These are phyloP conservation scores for Hypoxylon fragiforme DNA, from an alignment of 495 filamentous ascomycete species.

Conservation along the genomic window DNA sequence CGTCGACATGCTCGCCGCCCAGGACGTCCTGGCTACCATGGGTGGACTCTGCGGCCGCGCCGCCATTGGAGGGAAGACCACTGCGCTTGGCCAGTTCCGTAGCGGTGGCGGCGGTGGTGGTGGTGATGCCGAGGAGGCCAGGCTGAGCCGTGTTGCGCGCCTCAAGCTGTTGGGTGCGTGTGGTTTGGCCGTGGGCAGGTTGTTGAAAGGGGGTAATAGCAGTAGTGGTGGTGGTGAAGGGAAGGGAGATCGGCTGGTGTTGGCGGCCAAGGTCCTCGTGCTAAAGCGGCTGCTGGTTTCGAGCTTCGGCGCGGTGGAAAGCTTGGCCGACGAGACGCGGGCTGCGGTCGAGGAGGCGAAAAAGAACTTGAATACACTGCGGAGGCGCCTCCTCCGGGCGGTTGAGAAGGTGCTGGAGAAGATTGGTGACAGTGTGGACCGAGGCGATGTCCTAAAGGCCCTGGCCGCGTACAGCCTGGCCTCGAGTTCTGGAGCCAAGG, in stretches of 20 bases:
- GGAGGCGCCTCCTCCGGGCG: conserved; percentile 62
- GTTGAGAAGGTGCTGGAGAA: conserved; percentile 70
- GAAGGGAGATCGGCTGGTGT: conserved; percentile 59
- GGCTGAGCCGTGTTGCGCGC: conserved; percentile 38
- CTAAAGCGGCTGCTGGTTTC: conserved; percentile 72
- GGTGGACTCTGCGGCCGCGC: conserved; percentile 77
- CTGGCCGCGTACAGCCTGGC: conserved; percentile 82
- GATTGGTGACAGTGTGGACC: conserved; percentile 43
- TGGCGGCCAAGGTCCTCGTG: conserved; percentile 81
- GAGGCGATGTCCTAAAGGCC: conserved; percentile 64
- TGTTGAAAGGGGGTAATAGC: conserved; percentile 51
- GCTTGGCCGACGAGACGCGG: conserved; percentile 30
- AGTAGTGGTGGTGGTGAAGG: too few species aligned
- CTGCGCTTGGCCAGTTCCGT: conserved; percentile 61
- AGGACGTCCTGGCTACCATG: conserved; percentile 68
- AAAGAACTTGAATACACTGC: conserved; percentile 62
- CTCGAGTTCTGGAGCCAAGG: conserved; percentile 78
- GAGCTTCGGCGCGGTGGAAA: conserved; percentile 50
- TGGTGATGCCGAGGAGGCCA: conserved; percentile 17
- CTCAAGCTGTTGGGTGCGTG: conserved; percentile 48
- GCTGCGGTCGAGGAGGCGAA: conserved; percentile 64
- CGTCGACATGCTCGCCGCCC: conserved; percentile 70
- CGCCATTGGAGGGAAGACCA: conserved; percentile 67
- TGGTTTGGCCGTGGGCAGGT: conserved; percentile 49
- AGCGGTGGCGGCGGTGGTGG: conserved; percentile 18